Evolutionary conservation across 2,329 filamentous ascomycete genomes (phyloP), one percentile per base, ranked within the genome.

Genomic region (Bimuria novae-zelandiae): DNA sequence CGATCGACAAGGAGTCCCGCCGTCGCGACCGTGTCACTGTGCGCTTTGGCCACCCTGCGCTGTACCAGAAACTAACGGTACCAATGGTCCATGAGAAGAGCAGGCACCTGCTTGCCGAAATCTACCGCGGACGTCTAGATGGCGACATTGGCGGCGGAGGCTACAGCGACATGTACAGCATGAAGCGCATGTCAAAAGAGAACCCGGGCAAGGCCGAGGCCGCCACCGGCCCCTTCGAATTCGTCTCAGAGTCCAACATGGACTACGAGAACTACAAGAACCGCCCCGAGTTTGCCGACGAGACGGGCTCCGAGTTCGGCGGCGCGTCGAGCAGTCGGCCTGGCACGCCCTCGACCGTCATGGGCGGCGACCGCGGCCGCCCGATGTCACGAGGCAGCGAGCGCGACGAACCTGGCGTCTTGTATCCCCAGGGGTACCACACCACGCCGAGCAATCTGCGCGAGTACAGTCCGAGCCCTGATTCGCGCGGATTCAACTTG

Each of bases 1-100:
- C 70, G 2, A 73, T 72, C 12, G 77, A 78, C 53, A 72, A 74
- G 54, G 77, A 79, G 48, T 67, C 68, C 12, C 68, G 75, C 35
- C 73, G 70, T 30, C 84, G 82, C 64, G 92, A 88, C 72, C 88
- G 84, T 65, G 83, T 92, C 50, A 88, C 84, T 54, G 86, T 85
- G 21, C 84, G 89, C 22, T 99, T 97, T 69, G 92, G 92, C 1
- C 91, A 99, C 70, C 94, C 93, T 1, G 92, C 90, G 4, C 81
- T 97, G 14, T 96, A 94, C 78, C 89, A 89, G 73, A 88, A 89
- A 3, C 81, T 97, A 17, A 92, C 93, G 63, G 96, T 92, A 0
- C 93, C 93, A 2, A 97, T 97, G 92, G 93, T 97, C 3, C 89
- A 95, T 65, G 89, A 90, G 49, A 96, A 89, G 74, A 90, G 91